A percentile compares a stretch with the other conserved stretches of the same genome.
Evolutionary conservation across 192 early-diverging fungal genomes (phyloP).

Genomic region (Coemansia sp.): DNA sequence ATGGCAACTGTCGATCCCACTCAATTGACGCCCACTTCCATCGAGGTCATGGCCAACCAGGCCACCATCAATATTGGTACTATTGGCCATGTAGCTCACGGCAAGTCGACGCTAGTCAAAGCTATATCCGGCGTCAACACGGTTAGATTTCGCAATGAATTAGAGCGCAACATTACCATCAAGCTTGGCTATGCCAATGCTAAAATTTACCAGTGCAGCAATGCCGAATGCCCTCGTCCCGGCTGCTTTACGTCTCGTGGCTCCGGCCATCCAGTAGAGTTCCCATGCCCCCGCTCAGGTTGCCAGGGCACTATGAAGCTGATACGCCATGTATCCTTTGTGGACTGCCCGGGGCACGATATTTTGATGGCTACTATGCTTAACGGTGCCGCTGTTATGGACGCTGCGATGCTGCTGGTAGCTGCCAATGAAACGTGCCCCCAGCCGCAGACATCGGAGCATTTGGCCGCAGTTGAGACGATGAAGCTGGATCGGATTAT

Average conservation of each 20-base stretch:
- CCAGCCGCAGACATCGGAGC: slow-evolving; percentile 98
- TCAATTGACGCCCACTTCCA: slow-evolving; percentile 50
- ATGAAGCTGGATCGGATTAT: slow-evolving; percentile 98
- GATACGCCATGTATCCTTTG: slow-evolving; percentile 93
- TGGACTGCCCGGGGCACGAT: slow-evolving; percentile 99
- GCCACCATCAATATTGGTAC: slow-evolving; percentile 99
- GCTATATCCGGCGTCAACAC: slow-evolving; percentile 98
- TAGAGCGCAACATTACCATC: slow-evolving; percentile 99
- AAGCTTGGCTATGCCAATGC: slow-evolving; percentile 99
- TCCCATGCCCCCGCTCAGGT: slow-evolving; percentile 81
- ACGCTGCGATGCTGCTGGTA: slow-evolving; percentile 95
- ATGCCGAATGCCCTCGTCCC: slow-evolving; percentile 88
- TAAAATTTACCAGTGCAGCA: slow-evolving; percentile 99
- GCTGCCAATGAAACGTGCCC: slow-evolving; percentile 98
- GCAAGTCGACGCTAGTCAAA: slow-evolving; percentile 98
- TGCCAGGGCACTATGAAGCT: slow-evolving; percentile 86
- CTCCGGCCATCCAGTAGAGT: slow-evolving; percentile 79
- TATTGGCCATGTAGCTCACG: slow-evolving; percentile 99
- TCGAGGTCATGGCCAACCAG: slow-evolving; percentile 96
- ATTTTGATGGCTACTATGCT: slow-evolving; percentile 99
- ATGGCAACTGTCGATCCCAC: slow-evolving; percentile 24
- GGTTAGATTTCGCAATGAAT: slow-evolving; percentile 96
- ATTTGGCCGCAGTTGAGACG: slow-evolving; percentile 98
- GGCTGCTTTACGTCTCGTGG: slow-evolving; percentile 91
- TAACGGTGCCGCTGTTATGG: slow-evolving; percentile 98